Evolutionary conservation across 164 flowering plant species (phyloP).

Genomic region (Annona squamosa): DNA sequence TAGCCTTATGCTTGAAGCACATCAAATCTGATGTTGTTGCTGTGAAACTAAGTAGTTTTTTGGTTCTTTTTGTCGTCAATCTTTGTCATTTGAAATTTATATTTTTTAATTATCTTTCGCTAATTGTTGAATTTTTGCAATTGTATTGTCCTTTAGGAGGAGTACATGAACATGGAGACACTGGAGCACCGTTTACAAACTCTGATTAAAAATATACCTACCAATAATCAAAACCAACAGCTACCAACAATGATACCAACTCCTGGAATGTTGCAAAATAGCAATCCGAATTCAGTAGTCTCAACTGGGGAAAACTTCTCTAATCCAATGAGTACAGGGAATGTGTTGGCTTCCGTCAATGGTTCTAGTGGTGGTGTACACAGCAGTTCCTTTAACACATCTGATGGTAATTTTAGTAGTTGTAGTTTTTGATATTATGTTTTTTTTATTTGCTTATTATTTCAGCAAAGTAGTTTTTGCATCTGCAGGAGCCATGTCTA

Average conservation of each 20-base stretch:
- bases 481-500: constrained; percentile 53
- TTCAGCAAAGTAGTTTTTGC: neutral
- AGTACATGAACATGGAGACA: constrained; percentile 63
- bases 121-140: neutral
- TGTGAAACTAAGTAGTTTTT: neutral
- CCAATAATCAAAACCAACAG: constrained; percentile 38
- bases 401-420: constrained; percentile 45
- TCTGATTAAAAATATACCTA: constrained; percentile 30
- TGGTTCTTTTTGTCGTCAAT: neutral
- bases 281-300: constrained; percentile 41
- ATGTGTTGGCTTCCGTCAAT: constrained; percentile 38
- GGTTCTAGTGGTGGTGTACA: constrained; percentile 39
- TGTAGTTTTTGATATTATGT: neutral
- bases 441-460: neutral
- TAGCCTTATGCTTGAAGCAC: neutral
- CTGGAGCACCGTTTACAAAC: constrained; percentile 57
- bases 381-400: constrained; percentile 40
- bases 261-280: constrained; percentile 73
- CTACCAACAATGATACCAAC: constrained; percentile 87
- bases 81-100: neutral
- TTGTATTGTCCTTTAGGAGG: constrained; percentile 49
- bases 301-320: constrained; percentile 48
- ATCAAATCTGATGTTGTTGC: neutral
- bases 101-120: neutral
- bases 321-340: constrained; percentile 44